Evolutionary conservation across 345 rosid genomes (phyloP).

Genomic region (Eutrema japonicum): DNA sequence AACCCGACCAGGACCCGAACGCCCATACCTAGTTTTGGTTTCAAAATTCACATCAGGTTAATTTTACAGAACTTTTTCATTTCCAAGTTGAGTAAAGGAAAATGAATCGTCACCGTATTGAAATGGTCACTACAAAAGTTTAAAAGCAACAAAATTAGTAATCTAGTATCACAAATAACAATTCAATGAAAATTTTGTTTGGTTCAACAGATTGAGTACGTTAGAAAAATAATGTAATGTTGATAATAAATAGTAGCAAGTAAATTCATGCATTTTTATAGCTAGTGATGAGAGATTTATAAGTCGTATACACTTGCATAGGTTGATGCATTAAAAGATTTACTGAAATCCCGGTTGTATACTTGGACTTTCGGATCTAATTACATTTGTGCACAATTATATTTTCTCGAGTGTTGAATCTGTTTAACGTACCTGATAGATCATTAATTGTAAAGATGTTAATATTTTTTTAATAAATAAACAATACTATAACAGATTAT

Average conservation of each 20-base stretch:
- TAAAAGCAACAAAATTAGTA: not conserved
- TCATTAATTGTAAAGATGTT: not conserved
- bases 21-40: not conserved
- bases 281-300: not conserved
- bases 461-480: too few species aligned
- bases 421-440: not conserved
- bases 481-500: not conserved
- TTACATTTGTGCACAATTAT: not conserved
- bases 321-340: not conserved
- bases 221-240: not conserved
- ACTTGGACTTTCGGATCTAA: not conserved
- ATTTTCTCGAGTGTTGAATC: not conserved
- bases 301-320: not conserved
- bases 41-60: slow-evolving; percentile 30
- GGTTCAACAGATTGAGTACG: not conserved
- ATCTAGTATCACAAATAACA: not conserved
- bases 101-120: slow-evolving; percentile 18
- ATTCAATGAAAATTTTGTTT: not conserved
- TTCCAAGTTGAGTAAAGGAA: slow-evolving; percentile 14
- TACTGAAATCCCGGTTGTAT: not conserved
- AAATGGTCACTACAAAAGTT: slow-evolving; percentile 2
- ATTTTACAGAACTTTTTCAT: not conserved
- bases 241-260: not conserved
- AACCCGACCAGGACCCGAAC: too few species aligned
- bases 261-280: not conserved